phyloP scores from a whole-genome alignment of 1,139 yeast species.

The Geotrichum aggregatum region DNA sequence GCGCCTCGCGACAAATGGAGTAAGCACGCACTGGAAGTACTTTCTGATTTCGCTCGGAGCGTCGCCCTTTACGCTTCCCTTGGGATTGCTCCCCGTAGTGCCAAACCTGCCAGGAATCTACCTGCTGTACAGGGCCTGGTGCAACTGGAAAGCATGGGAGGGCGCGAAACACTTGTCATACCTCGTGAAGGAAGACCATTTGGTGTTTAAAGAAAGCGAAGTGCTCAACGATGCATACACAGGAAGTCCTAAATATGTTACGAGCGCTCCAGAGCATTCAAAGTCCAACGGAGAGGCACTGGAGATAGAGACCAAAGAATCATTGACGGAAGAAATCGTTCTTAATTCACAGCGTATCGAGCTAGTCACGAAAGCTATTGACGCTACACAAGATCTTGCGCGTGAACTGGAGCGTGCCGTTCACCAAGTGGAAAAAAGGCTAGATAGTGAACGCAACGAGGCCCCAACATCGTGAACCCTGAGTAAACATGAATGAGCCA shows the following conservation, averaged over 20 bases:
- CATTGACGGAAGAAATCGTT: background rate
- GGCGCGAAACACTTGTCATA: slow-evolving; percentile 69
- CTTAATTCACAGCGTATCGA: slow-evolving; percentile 28
- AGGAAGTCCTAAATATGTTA: background rate
- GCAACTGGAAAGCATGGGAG: slow-evolving; percentile 72
- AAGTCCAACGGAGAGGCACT: background rate
- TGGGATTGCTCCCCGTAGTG: slow-evolving; percentile 75
- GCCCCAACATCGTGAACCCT: too few relatives aligned
- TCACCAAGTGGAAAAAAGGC: slow-evolving; percentile 27
- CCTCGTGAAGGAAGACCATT: slow-evolving; percentile 41
- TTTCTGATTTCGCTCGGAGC: slow-evolving; percentile 52
- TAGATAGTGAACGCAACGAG: slow-evolving; percentile 10
- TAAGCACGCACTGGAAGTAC: slow-evolving; percentile 44
- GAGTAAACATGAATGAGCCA: too few relatives aligned
- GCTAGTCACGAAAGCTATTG: slow-evolving; percentile 26
- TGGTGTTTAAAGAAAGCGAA: slow-evolving; percentile 25
- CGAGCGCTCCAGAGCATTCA: too few relatives aligned
- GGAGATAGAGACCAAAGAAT: too few relatives aligned
- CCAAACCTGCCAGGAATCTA: slow-evolving; percentile 97
- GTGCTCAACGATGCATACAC: slow-evolving; percentile 26
- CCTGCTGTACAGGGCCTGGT: slow-evolving; percentile 73
- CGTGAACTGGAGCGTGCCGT: slow-evolving; percentile 32
- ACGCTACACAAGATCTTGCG: slow-evolving; percentile 30
- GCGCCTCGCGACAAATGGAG: slow-evolving; percentile 39
- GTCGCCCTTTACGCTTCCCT: slow-evolving; percentile 75